These are phyloP conservation scores for Lachnellula willkommii DNA, from an alignment of 2,329 filamentous ascomycete species.

Conservation along the genomic window DNA sequence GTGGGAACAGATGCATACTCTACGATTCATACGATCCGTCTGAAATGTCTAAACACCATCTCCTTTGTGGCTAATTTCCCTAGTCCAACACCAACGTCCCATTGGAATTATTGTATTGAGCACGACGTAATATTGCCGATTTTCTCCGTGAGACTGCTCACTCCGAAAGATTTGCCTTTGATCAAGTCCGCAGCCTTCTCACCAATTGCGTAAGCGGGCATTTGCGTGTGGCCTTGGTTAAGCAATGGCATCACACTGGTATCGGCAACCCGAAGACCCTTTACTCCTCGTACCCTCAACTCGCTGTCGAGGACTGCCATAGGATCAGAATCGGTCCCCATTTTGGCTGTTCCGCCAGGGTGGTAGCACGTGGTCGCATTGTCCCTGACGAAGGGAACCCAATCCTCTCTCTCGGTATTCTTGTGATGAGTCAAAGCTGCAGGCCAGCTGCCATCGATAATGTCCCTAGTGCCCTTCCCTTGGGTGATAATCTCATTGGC, in stretches of 20 bases:
- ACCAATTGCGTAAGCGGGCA: slow-evolving; percentile 53
- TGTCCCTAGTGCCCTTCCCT: slow-evolving; percentile 51
- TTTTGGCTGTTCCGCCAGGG: slow-evolving; percentile 51
- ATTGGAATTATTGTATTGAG: neutral
- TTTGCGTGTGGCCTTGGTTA: slow-evolving; percentile 49
- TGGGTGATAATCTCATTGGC: slow-evolving; percentile 56
- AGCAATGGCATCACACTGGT: slow-evolving; percentile 31
- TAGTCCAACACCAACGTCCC: neutral
- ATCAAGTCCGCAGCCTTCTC: slow-evolving; percentile 50
- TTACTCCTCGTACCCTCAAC: slow-evolving; percentile 22
- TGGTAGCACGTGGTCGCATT: slow-evolving; percentile 61
- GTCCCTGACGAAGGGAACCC: slow-evolving; percentile 51
- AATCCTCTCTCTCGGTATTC: slow-evolving; percentile 50
- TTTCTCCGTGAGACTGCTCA: neutral
- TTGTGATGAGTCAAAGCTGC: slow-evolving; percentile 45
- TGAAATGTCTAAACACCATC: too few relatives aligned
- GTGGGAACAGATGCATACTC: too few relatives aligned
- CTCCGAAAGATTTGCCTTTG: slow-evolving; percentile 30
- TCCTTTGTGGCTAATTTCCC: neutral
- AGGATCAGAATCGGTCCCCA: slow-evolving; percentile 44
- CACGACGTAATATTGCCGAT: neutral
- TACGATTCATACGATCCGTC: too few relatives aligned
- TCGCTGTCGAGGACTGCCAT: slow-evolving; percentile 33
- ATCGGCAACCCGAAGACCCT: slow-evolving; percentile 26
- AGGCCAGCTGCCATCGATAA: slow-evolving; percentile 58